Evolutionary conservation across 352 stramenopile genomes (phyloP), one percentile per base, ranked within the genome.

Genomic region (Pythium phragmiticola): DNA sequence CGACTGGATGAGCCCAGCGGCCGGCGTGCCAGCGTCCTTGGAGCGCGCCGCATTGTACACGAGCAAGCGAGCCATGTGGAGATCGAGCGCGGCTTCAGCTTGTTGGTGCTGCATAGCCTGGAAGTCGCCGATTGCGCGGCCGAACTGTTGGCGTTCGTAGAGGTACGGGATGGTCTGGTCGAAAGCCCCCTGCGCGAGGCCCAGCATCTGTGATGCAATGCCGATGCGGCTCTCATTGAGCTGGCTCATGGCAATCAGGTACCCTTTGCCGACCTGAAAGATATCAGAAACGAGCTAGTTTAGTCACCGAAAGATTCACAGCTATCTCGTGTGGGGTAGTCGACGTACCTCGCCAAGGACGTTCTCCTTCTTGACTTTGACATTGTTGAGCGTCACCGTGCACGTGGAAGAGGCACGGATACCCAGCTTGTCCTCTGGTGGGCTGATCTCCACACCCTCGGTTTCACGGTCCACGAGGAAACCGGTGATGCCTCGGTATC

Each of bases 221-320:
- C 96, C 97, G 58, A 99, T 99, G 48, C 96, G 87, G 37, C 87
- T 84, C 70, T 94, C 82, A 63, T 99, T 99, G 55, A 99, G 69
- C 66, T 98, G 99, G 57, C 96, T 95, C 60, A 99, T 99, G 13
- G 96, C 97, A 68, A 99, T 98, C 74, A 98, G 98, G 82, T 99
- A 98, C 23, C 91, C 91, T 63, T 97, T 95, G 59, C 92, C 91
- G 21, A 95, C 75, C 66, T 73, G 30, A 1, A 55, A 36, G 17
- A 55, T 3, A 4, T 19, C 34, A 39, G 11, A 39, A 39, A 39
- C 34, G 11, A 13, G 34, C 7, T 0, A 26, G 12, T 37, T 42
- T n/a, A 41, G 48, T 41, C 6, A 41, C 17, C 4, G 26, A 14
- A 55, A 7, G 8, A 41, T 11, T 12, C 14, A 13, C 34, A 39